Evolutionary conservation across 352 stramenopile genomes (phyloP), one percentile per base, ranked within the genome.

Genomic region (Globisporangium cederbergense): DNA sequence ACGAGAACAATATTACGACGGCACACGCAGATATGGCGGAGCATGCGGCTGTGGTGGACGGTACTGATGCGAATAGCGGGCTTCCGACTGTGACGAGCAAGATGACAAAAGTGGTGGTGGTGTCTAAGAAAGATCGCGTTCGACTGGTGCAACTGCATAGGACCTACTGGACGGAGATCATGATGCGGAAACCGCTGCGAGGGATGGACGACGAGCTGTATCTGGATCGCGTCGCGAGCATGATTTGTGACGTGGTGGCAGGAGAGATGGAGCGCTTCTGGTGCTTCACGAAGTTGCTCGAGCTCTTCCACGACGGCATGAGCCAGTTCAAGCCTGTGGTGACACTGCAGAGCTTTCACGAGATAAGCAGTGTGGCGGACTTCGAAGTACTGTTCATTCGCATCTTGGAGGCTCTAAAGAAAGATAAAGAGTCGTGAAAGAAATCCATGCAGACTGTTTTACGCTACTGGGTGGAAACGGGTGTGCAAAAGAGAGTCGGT

Each of bases 311-410:
- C 36, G 75, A 88, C 28, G 77, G 77, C 13, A 61, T 84, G 49
- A 64, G 73, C 14, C 55, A 87, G 4, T 67, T 89, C 25, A 79
- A 88, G 6, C 70, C 79, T 4, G 20, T 67, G 7, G 53, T 90
- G 11, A 61, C 75, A 8, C 14, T 77, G 14, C 59, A 78, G 18
- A 64, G 62, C 38, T 42, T 90, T 13, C 67, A 83, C 25, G 72
- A 85, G 7, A 65, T 77, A 6, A 68, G 66, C 14, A 72, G 66
- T 14, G 68, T 81, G 18, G 14, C 53, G 9, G 82, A 89, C 18
- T 80, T 92, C 30, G 86, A 95, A 71, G 53, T 47, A 18, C 55
- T 88, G 28, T 86, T 94, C 56, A 75, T 90, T 58, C 81, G 86
- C n/a, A 79, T 81, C 0, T 57, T 91, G 55, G 83, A 91, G 22